Evolutionary conservation across 345 rosid genomes (phyloP), one percentile per base, ranked within the genome.

Genomic region (Zanthoxylum bungeanum): DNA sequence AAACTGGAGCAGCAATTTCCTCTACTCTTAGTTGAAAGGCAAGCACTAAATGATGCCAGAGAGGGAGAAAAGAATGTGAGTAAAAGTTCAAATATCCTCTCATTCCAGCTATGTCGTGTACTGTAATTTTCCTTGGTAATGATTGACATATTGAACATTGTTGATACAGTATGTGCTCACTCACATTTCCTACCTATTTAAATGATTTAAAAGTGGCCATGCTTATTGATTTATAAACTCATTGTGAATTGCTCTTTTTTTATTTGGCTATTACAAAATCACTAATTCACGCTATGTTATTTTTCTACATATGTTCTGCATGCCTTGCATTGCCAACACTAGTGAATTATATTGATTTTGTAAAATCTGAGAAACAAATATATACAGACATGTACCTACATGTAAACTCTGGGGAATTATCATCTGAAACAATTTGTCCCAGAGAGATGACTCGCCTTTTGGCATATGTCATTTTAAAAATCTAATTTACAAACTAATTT

Each of bases 1-100:
- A 91, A 84, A 79, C 86, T 96, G 42, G 95, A 86, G 84, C 99
- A 91, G 76, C 84, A 89, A 62, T 82, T 96, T 73, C 98, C 99
- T 7, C 65, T 96, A 51, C 99, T 96, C 57, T 81, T 96, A 82
- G 99, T 93, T 72, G 98, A 96, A 82, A 84, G 99, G 72, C 92
- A 87, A 77, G 99, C 99, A 27, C 80, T 96, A 28, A 96, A 96
- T 44, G 99, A 93, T 61, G 98, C 98, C 79, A 89, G 92, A 82
- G 97, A 88, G 58, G 96, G 98, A 62, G 99, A 95, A 83, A 92
- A 85, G 71, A 77, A 95, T 78, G 99, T 91, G 58, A 16, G 19
- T 73, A 66, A 64, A 39, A 42, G 49, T 50, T 1, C 60, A 59
- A 30, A 56, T 44, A 52, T 57, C 19, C 17, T 59, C 60, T 46